Percentiles rank a stretch among this genome's conserved stretches.
These are phyloP conservation scores for Nephelium lappaceum DNA, from an alignment of 345 rosid genomes.

Conservation along the genomic window DNA sequence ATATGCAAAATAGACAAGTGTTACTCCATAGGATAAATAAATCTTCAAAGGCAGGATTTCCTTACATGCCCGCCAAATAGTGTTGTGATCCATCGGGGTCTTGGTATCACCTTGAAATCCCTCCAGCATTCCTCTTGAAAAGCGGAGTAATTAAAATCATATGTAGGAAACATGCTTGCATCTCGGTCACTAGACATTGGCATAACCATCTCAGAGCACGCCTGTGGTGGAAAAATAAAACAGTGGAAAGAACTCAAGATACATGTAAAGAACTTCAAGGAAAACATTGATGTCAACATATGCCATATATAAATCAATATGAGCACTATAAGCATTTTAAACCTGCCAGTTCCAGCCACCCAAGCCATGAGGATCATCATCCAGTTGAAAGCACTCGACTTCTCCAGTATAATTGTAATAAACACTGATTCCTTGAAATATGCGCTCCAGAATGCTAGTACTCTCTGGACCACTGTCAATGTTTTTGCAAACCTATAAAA, in stretches of 20 bases:
- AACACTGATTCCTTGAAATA: slow-evolving; percentile 69
- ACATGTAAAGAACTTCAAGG: slow-evolving; percentile 1
- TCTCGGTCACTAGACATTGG: slow-evolving; percentile 74
- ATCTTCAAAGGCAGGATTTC: not conserved
- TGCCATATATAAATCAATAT: not conserved
- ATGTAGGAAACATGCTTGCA: slow-evolving; percentile 70
- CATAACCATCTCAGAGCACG: slow-evolving; percentile 96
- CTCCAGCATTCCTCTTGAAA: slow-evolving; percentile 68
- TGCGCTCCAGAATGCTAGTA: slow-evolving; percentile 62
- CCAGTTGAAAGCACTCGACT: slow-evolving; percentile 75
- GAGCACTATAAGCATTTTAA: slow-evolving; percentile 1
- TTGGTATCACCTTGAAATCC: slow-evolving; percentile 62
- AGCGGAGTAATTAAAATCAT: slow-evolving; percentile 63
- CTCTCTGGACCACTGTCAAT: slow-evolving; percentile 63
- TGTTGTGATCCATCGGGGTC: slow-evolving; percentile 83
- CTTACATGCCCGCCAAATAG: slow-evolving; percentile 92
- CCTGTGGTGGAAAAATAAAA: slow-evolving; percentile 41
- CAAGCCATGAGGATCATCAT: slow-evolving; percentile 95
- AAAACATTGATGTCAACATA: not conserved
- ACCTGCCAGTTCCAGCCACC: slow-evolving; percentile 98
- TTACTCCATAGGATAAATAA: not conserved
- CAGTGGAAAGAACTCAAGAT: not conserved
- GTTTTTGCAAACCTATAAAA: slow-evolving; percentile 68
- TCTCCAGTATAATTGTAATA: slow-evolving; percentile 85
- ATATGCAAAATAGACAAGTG: not conserved